Conservation (phyloP, 148 eudicot genomes). For the Cornus kousa region DNA sequence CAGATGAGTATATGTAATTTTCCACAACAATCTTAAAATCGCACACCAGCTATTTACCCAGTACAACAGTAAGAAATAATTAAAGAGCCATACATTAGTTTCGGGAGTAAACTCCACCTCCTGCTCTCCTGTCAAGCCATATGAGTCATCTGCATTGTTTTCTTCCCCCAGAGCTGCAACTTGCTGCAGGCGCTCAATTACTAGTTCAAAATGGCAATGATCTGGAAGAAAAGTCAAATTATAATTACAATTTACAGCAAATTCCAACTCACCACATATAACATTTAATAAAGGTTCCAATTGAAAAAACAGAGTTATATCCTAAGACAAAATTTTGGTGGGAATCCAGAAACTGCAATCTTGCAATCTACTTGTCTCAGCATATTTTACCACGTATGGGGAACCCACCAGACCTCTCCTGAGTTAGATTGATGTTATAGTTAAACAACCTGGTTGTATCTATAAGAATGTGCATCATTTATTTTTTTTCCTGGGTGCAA, state of each 20-base stretch:
- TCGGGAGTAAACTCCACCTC: conserved; percentile 27
- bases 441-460: not conserved
- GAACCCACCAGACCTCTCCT: no score
- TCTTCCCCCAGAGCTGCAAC: conserved; percentile 35
- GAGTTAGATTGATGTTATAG: no score
- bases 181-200: conserved; percentile 47
- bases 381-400: not conserved
- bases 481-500: not conserved
- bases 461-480: not conserved
- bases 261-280: not conserved
- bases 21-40: not conserved
- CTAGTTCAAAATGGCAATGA: conserved; percentile 51
- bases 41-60: not conserved
- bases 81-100: conserved; percentile 31
- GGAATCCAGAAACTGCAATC: not conserved
- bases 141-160: conserved; percentile 33
- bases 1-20: not conserved
- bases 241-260: not conserved
- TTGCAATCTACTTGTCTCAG: not conserved
- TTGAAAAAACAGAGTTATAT: not conserved
- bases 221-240: conserved; percentile 34
- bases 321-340: not conserved
- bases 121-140: conserved; percentile 38
- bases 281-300: not conserved
- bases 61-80: not conserved